These are phyloP conservation scores for Citrullus colocynthis DNA, from an alignment of 306 rosid genomes.

Conservation along the genomic window DNA sequence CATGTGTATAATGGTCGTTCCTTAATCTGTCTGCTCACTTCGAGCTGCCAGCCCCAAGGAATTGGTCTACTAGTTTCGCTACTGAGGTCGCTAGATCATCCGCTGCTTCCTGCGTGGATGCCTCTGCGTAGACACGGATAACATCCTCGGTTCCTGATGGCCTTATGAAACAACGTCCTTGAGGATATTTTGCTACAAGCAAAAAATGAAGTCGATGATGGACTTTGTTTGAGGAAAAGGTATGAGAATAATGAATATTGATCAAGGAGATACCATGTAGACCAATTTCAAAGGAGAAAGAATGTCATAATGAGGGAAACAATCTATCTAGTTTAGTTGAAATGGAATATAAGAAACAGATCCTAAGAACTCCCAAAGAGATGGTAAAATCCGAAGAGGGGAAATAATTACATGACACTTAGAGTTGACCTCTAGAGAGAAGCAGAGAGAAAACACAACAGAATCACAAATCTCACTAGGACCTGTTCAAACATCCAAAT, in stretches of 20 bases:
- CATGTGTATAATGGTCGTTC: neutral
- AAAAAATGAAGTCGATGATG: neutral
- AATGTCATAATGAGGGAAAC: neutral
- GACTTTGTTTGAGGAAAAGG: neutral
- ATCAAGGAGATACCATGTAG: neutral
- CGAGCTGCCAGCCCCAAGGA: slow-evolving; percentile 29
- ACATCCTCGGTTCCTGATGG: slow-evolving; percentile 98
- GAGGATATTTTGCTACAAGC: slow-evolving; percentile 45
- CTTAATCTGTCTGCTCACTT: neutral
- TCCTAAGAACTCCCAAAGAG: neutral
- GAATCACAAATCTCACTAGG: neutral
- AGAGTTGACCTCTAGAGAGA: neutral
- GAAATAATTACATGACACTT: neutral
- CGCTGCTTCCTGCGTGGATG: slow-evolving; percentile 62
- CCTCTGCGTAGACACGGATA: slow-evolving; percentile 81
- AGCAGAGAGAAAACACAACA: neutral
- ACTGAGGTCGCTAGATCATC: slow-evolving; percentile 55
- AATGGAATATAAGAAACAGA: neutral
- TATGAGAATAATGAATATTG: neutral
- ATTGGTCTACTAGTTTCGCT: slow-evolving; percentile 49
- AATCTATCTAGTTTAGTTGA: neutral
- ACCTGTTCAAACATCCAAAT: neutral
- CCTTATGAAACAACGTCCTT: slow-evolving; percentile 79
- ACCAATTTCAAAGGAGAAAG: neutral
- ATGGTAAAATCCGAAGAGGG: neutral